These are phyloP conservation scores for Russula abietina DNA, from an alignment of 768 basidiomycete genomes.

Conservation along the genomic window DNA sequence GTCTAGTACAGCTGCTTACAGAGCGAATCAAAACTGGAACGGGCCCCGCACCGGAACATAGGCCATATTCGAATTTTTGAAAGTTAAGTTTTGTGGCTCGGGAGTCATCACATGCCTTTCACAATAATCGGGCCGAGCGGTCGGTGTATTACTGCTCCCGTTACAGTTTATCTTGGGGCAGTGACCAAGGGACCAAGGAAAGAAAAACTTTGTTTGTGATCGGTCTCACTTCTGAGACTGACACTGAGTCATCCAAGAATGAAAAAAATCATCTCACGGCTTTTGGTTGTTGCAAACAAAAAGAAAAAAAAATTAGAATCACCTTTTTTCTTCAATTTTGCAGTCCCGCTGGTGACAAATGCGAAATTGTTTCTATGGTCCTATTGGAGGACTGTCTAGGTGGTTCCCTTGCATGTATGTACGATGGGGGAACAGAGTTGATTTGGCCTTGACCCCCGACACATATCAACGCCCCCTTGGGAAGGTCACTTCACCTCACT, in stretches of 20 bases:
- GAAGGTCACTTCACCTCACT: no score
- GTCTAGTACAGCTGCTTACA: neutral
- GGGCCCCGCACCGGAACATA: neutral
- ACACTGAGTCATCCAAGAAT: no score
- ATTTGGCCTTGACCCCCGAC: no score
- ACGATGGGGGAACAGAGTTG: no score
- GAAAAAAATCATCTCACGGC: neutral
- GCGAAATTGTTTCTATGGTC: neutral
- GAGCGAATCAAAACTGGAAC: neutral
- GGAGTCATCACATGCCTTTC: neutral
- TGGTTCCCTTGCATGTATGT: no score
- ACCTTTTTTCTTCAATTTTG: neutral
- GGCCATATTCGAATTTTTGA: neutral
- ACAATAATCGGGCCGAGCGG: neutral
- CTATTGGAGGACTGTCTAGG: neutral
- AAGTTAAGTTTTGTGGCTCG: neutral
- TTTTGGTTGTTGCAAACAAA: neutral
- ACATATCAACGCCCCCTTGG: no score
- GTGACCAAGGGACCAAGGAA: neutral
- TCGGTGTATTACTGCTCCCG: neutral
- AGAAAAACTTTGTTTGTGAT: neutral
- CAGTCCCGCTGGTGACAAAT: neutral
- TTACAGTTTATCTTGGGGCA: no score
- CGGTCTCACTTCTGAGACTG: no score
- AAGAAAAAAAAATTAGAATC: neutral